These are phyloP conservation scores for Vitis riparia DNA, from an alignment of 164 flowering plant genomes.

Conservation along the genomic window DNA sequence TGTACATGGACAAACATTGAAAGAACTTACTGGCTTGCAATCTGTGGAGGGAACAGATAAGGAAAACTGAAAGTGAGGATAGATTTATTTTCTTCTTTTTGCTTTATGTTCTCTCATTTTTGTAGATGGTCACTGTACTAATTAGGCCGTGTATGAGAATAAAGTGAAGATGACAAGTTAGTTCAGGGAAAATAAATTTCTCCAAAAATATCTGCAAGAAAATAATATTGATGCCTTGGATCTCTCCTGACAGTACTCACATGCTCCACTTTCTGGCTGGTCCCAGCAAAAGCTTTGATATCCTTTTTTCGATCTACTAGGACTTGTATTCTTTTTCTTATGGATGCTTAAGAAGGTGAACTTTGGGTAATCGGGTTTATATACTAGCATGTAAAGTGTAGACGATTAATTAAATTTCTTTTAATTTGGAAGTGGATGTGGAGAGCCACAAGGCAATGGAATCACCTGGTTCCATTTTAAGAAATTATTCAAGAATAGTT, in stretches of 20 bases:
- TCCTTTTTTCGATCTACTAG: background rate
- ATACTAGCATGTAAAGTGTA: no score
- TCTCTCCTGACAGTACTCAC: conserved; percentile 24
- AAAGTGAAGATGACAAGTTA: conserved; percentile 8
- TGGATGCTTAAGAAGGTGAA: conserved; percentile 4
- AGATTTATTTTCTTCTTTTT: background rate
- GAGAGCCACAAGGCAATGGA: no score
- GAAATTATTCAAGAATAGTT: no score
- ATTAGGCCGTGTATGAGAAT: background rate
- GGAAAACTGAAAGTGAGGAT: background rate
- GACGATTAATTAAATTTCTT: no score
- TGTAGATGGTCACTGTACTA: background rate
- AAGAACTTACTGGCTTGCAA: background rate
- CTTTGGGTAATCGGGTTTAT: background rate
- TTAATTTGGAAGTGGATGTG: no score
- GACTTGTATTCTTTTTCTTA: background rate
- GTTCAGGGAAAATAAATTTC: background rate
- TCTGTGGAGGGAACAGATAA: background rate
- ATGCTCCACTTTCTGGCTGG: conserved; percentile 22
- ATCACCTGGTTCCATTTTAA: no score
- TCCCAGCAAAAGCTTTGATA: conserved; percentile 13
- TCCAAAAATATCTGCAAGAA: conserved; percentile 5
- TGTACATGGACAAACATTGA: no score
- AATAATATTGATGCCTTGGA: conserved; percentile 5
- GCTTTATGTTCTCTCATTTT: background rate